A percentile compares a stretch with the other conserved stretches of the same genome.
Evolutionary conservation across 768 basidiomycete genomes (phyloP).

Genomic region (Boletus rubroflammeus): DNA sequence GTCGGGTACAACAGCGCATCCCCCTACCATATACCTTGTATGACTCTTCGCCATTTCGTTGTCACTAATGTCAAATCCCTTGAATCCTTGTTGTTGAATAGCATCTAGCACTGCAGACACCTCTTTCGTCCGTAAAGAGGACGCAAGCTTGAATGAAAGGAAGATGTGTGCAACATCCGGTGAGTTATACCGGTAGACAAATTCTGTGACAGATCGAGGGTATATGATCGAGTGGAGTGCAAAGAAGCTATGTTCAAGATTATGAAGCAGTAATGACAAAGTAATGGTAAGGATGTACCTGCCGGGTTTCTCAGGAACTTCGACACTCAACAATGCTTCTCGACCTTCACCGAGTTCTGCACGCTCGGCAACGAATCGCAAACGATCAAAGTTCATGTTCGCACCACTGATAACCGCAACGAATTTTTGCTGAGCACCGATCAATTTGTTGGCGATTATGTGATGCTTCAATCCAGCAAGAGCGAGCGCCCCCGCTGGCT

Average conservation of each 20-base stretch:
- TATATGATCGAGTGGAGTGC: conserved; percentile 82
- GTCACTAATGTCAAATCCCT: conserved; percentile 86
- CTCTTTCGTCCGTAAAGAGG: conserved; percentile 51
- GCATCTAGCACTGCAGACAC: conserved; percentile 59
- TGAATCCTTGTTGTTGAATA: conserved; percentile 69
- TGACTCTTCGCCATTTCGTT: conserved; percentile 96
- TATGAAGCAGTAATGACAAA: not conserved
- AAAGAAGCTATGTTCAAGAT: conserved; percentile 61
- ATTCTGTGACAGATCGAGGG: conserved; percentile 92
- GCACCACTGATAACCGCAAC: conserved; percentile 93
- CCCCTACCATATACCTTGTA: conserved; percentile 92
- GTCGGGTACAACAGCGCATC: conserved; percentile 67
- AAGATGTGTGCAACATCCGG: conserved; percentile 78
- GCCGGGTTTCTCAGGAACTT: conserved; percentile 90
- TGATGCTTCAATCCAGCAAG: conserved; percentile 90
- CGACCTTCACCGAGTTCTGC: conserved; percentile 95
- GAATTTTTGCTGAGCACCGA: conserved; percentile 82
- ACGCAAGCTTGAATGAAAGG: conserved; percentile 82
- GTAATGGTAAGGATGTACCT: conserved; percentile 47
- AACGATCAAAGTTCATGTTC: conserved; percentile 97
- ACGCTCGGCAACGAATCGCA: conserved; percentile 98
- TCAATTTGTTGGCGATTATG: conserved; percentile 74
- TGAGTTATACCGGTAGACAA: conserved; percentile 86
- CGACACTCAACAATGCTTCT: conserved; percentile 91
- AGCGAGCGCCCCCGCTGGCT: conserved; percentile 92